Base-by-base conservation (phyloP, 331 rosid genomes). In the Pyracantha coccinea region DNA sequence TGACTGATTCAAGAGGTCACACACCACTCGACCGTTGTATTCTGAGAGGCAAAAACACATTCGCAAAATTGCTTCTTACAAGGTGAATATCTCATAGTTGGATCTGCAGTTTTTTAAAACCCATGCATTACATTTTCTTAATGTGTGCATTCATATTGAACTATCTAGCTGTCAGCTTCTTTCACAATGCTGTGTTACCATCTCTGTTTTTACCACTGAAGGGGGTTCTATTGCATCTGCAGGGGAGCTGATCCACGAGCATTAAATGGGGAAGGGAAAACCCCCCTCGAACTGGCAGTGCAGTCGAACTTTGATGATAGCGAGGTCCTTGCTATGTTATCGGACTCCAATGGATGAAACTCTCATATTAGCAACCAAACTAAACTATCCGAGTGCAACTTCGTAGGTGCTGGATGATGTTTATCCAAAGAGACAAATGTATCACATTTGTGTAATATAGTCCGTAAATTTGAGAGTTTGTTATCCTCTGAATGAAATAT, bases 191-290 rank as follows among this genome's bases (percentile, higher is more conserved):
- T 33, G 3, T 27, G 5, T 9, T 77, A 53, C 8, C 16, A 24
- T 59, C 64, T 19, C n/a, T n/a, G 14, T 29, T 13, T 50, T 45
- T 10, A 50, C 13, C 10, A 65, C 81, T 81, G 72, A 87, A 41
- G 47, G 66, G 53, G 60, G 38, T 64, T 53, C 33, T 23, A 11
- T 66, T 73, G n/a, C 61, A 78, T 73, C 66, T 82, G 81, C 96
- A 95, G 99, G 90, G 97, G 99, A 41, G 97, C 96, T 4, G 89
- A 95, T 84, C 96, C 96, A 74, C 90, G 88, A 74, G 93, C 92
- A 44, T 87, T 88, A 35, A 89, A 90, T 69, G 92, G 88, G 59
- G 89, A 87, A 61, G 99, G 99, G 65, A 95, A 96, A 92, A 95
- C 89, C 28, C 90, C 97, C 4, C 69, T 89, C 29, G 90, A 89